Conservation (phyloP, 176 grass and related monocot genomes). For the Phragmites australis region DNA sequence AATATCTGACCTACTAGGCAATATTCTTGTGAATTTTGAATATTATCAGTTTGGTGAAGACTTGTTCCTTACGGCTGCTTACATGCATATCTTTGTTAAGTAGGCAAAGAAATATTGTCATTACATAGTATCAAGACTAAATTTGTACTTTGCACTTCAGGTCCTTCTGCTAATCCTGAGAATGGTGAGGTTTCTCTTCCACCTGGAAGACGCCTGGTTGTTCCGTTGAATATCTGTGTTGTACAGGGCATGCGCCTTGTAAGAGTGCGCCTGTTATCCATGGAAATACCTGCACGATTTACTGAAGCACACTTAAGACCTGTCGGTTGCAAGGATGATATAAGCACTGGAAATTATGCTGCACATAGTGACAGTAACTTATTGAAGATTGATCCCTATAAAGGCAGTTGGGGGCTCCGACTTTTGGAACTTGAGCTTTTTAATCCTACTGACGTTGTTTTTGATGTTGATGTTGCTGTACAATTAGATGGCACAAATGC, state of each 20-base stretch:
- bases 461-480: constrained; percentile 83
- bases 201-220: constrained; percentile 80
- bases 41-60: background rate
- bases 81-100: background rate
- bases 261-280: constrained; percentile 82
- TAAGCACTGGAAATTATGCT: constrained; percentile 30
- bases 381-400: constrained; percentile 89
- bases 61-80: background rate
- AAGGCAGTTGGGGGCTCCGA: constrained; percentile 81
- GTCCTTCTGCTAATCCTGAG: constrained; percentile 47
- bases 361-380: constrained; percentile 45
- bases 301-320: constrained; percentile 46
- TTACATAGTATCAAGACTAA: constrained; percentile 32
- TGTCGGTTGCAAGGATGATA: constrained; percentile 40
- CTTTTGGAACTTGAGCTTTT: constrained; percentile 97
- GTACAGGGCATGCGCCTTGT: constrained; percentile 88
- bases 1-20: background rate
- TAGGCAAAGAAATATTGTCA: background rate
- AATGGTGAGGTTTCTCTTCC: constrained; percentile 52
- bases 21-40: constrained; percentile 1
- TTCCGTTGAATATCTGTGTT: constrained; percentile 91
- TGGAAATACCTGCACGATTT: constrained; percentile 90
- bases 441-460: constrained; percentile 96
- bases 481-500: constrained; percentile 52
- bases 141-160: constrained; percentile 47